Evolutionary conservation across 2,329 filamentous ascomycete species (phyloP).

Genomic region (Penicillium sp.): DNA sequence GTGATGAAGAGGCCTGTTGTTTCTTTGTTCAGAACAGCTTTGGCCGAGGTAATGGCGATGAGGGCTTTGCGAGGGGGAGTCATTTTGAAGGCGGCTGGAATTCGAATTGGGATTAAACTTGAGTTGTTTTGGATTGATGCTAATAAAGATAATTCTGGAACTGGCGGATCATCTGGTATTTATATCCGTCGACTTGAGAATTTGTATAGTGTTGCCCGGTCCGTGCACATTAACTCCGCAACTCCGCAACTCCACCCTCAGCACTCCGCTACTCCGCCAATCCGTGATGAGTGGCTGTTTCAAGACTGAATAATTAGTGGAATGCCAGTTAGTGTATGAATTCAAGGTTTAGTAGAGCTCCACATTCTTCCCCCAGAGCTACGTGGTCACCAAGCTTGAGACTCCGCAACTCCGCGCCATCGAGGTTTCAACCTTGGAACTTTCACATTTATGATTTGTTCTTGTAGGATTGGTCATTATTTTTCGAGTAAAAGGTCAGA

Average conservation of each 20-base stretch:
- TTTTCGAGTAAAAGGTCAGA: neutral
- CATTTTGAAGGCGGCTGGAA: constrained; percentile 4
- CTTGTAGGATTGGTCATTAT: neutral
- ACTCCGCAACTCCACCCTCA: neutral
- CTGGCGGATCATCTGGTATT: neutral
- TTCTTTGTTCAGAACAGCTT: constrained; percentile 43
- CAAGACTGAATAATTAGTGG: neutral
- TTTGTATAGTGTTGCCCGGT: neutral
- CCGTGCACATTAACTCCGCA: neutral
- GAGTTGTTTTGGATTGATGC: neutral
- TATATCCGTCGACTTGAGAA: neutral
- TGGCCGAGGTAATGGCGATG: constrained; percentile 46
- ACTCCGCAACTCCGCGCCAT: constrained; percentile 5
- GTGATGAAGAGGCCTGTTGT: constrained; percentile 47
- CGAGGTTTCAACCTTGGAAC: neutral
- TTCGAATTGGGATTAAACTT: neutral
- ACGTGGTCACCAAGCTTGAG: neutral
- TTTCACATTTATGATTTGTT: neutral
- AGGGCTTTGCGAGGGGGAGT: constrained; percentile 41
- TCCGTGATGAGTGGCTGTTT: neutral
- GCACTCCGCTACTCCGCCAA: neutral
- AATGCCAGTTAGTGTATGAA: neutral
- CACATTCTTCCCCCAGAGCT: neutral
- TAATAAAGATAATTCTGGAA: neutral
- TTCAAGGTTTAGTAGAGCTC: neutral